Base-by-base conservation (phyloP, 495 filamentous ascomycete genomes). In the Tricharina praecox region DNA sequence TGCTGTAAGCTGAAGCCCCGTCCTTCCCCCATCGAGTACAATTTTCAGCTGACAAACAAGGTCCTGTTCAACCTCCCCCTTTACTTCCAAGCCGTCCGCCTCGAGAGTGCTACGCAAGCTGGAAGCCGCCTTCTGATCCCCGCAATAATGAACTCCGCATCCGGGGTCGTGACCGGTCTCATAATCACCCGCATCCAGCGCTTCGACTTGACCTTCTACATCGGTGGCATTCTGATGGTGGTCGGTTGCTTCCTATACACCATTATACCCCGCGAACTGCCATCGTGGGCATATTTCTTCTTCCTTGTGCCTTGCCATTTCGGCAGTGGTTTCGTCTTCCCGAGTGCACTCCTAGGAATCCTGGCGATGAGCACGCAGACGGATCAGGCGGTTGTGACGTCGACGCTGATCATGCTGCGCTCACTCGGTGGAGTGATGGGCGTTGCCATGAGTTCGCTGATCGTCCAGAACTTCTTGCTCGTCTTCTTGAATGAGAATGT, bases 51-150 rank as follows among this genome's bases (percentile, higher is more conserved):
- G 10, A 16, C 10, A 16, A 20, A 18, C 23, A 23, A 55, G 53
- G 38, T 83, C 53, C 61, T 81, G 37, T 88, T 86, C 64, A 86
- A 88, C 58, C 72, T 78, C 41, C 82, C 81, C 0, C 65, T 88
- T 18, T 88, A 77, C 66, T 88, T 86, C 64, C 81, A 85, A 62
- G 80, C 77, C 23, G 81, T 85, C 38, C 77, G 82, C 52, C 70
- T 85, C 33, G 75, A 79, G 10, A 72, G 67, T 18, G 77, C 82
- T 20, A 81, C 81, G 7, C 68, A 67, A 15, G 84, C 82, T 0
- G 82, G 82, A 9, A 69, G 84, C 3, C 71, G 78, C 34, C 75
- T 88, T 37, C 65, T 83, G 8, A 64, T 74, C 32, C 73, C 76
- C 23, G 74, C 75, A 0, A 49, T 74, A 10, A 70, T 73, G 0